Evolutionary conservation across 177 flowering plant species (phyloP), one percentile per base, ranked within the genome.

Genomic region (Tripterygium wilfordii): DNA sequence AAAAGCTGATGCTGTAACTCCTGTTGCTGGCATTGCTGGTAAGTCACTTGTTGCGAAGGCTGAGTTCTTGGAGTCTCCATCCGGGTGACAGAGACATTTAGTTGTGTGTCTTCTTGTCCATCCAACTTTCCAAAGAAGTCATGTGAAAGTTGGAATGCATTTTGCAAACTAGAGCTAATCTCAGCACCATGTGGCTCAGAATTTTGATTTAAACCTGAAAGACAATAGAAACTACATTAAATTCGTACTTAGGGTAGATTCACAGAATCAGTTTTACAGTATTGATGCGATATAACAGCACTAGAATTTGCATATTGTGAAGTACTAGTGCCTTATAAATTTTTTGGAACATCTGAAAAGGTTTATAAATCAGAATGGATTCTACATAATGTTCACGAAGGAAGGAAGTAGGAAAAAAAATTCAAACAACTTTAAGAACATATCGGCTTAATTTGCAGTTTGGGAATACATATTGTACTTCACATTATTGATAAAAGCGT

Each of bases 1-100:
- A 50, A 36, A 16, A 27, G 18, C 35, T 32, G 42, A 18, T 50
- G 44, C 19, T 24, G 32, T 24, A 25, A 17, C 15, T 50, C 42
- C 54, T 38, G 44, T 24, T 27, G 15, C 7, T 42, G 45, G 17
- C 25, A 18, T 13, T n/a, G n/a, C n/a, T 42, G 45, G 29, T 20
- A n/a, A 23, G 9, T 25, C n/a, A 20, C 25, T 19, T 40, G 43
- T 19, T 20, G 43, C 21, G 22, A 40, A 40, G 43, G 29, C 28
- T 42, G 16, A 42, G 29, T 42, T 24, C 45, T 29, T 23, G 6
- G 45, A 12, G 25, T 25, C 30, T 42, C 45, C 29, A 8, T 5
- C 17, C n/a, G 29, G 21, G 30, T 42, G 29, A 10, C 45, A 42
- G n/a, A 24, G 22, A n/a, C 2, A 24, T 42, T 42, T 42, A 25